Conservation (phyloP, 2,329 filamentous ascomycete species). For the Colletotrichum filicis region DNA sequence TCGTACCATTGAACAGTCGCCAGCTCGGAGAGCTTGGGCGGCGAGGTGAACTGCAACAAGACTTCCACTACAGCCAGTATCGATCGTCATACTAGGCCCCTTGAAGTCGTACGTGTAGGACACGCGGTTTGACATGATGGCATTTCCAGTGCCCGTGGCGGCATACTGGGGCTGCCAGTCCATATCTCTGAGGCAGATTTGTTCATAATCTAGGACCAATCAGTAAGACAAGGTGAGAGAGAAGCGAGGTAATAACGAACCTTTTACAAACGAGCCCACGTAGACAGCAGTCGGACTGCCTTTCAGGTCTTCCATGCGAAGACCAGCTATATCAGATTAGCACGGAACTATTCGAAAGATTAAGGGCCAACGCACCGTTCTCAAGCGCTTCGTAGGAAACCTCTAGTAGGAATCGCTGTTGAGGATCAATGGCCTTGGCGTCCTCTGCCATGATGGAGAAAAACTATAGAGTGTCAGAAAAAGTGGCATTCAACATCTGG, state of each 20-base stretch:
- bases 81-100: slow-evolving; percentile 67
- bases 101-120: slow-evolving; percentile 66
- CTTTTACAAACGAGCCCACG: slow-evolving; percentile 63
- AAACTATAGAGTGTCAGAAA: slow-evolving; percentile 49
- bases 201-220: slow-evolving; percentile 56
- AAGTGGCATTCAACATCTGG: background rate
- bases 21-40: slow-evolving; percentile 57
- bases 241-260: slow-evolving; percentile 39
- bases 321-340: slow-evolving; percentile 48
- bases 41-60: slow-evolving; percentile 65
- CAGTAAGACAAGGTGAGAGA: slow-evolving; percentile 10
- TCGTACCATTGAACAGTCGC: slow-evolving; percentile 54
- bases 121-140: slow-evolving; percentile 66
- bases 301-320: slow-evolving; percentile 54
- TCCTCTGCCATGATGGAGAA: slow-evolving; percentile 62
- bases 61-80: slow-evolving; percentile 69
- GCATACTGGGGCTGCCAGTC: slow-evolving; percentile 62
- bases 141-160: slow-evolving; percentile 63
- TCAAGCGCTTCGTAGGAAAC: slow-evolving; percentile 62
- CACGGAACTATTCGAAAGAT: background rate
- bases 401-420: slow-evolving; percentile 63
- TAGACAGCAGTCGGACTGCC: slow-evolving; percentile 59
- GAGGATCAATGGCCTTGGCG: slow-evolving; percentile 63
- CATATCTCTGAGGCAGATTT: slow-evolving; percentile 60
- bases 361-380: slow-evolving; percentile 49